Evolutionary conservation across 1,284 basidiomycete species (phyloP).

Genomic region (Tremellales sp.): DNA sequence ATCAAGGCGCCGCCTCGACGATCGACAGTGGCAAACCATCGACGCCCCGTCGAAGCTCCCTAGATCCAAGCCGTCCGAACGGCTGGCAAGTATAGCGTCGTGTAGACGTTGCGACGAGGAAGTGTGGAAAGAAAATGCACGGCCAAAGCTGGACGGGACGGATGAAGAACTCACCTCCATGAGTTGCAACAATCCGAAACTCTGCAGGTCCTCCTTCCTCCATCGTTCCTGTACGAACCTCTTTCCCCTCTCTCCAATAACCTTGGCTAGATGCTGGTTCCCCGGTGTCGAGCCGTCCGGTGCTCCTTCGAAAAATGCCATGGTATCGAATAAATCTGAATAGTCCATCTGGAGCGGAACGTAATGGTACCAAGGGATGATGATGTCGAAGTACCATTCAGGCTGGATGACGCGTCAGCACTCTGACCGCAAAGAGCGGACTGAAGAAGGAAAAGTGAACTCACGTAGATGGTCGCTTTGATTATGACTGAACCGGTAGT

Average conservation of each 20-base stretch:
- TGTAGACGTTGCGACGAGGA: too few species aligned
- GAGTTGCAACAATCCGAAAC: too few species aligned
- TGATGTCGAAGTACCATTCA: constrained; percentile 33
- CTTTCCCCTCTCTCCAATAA: constrained; percentile 46
- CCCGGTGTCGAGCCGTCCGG: constrained; percentile 42
- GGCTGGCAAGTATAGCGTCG: too few species aligned
- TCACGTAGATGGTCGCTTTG: constrained; percentile 42
- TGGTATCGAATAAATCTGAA: constrained; percentile 47
- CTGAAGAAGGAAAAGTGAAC: constrained; percentile 5
- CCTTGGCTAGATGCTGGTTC: constrained; percentile 45
- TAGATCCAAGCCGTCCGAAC: too few species aligned
- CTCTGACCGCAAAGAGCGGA: background rate
- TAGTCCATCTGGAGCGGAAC: constrained; percentile 46
- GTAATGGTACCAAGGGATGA: constrained; percentile 48
- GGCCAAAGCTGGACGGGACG: too few species aligned
- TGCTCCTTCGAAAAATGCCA: constrained; percentile 51
- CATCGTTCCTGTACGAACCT: constrained; percentile 45
- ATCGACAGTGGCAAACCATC: too few species aligned
- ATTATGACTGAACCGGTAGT: constrained; percentile 36
- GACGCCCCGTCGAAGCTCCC: too few species aligned
- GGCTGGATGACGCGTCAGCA: constrained; percentile 14
- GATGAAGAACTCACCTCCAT: too few species aligned
- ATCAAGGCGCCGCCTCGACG: too few species aligned
- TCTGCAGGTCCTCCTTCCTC: too few species aligned
- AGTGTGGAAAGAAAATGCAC: too few species aligned